Conservation (phyloP, 2,329 filamentous ascomycete genomes). For the Diaporthe destruens region DNA sequence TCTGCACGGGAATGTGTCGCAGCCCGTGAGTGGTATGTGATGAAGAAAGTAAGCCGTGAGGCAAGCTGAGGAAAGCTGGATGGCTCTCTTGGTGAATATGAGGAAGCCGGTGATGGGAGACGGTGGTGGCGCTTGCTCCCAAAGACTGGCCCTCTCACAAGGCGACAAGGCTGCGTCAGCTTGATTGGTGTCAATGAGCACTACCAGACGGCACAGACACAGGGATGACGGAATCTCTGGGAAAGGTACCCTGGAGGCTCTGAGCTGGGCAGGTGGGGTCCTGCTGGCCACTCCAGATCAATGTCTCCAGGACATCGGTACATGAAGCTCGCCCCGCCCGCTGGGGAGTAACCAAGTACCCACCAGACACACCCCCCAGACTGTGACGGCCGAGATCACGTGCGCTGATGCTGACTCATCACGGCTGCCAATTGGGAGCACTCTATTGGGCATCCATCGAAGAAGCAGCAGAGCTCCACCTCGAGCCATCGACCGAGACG, state of each 20-base stretch:
- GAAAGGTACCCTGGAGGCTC: background rate
- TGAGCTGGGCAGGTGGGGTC: slow-evolving; percentile 11
- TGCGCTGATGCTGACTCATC: slow-evolving; percentile 19
- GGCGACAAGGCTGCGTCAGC: slow-evolving; percentile 32
- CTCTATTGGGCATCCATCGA: slow-evolving; percentile 13
- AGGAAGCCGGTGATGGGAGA: slow-evolving; percentile 3
- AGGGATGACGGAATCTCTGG: slow-evolving; percentile 16
- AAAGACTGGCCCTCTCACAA: background rate
- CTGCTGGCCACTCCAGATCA: too few relatives aligned
- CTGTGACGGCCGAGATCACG: too few relatives aligned
- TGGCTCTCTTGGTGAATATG: background rate
- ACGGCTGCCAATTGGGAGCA: slow-evolving; percentile 16
- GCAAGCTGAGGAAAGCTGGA: background rate
- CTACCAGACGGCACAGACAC: background rate
- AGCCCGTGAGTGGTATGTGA: background rate
- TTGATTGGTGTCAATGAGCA: slow-evolving; percentile 21
- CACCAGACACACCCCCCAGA: background rate
- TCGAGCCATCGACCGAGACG: slow-evolving; percentile 18
- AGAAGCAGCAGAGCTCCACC: slow-evolving; percentile 35
- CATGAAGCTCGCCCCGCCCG: background rate
- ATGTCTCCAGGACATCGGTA: background rate
- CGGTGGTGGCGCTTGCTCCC: background rate
- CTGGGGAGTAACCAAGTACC: background rate
- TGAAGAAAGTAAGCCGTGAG: background rate
- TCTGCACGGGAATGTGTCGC: slow-evolving; percentile 14